These are phyloP conservation scores for Xenosphaeropsis pyriputrescens DNA, from an alignment of 2,329 filamentous ascomycete genomes.

Conservation along the genomic window DNA sequence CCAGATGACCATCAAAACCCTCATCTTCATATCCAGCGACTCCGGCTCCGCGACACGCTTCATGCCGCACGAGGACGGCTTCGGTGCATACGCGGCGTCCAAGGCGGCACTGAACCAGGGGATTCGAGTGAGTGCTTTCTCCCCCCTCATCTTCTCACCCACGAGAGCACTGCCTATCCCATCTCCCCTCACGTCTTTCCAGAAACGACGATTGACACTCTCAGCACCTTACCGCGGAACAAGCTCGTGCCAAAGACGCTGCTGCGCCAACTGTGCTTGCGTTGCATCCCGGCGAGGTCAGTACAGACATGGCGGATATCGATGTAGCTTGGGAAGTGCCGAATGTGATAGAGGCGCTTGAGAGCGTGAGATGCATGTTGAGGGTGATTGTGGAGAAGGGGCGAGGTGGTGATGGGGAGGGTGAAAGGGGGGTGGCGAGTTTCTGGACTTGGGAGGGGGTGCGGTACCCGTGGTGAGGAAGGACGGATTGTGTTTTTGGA, in stretches of 20 bases:
- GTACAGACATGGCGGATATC: neutral
- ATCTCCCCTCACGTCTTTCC: neutral
- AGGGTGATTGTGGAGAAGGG: neutral
- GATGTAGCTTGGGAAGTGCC: neutral
- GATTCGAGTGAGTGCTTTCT: slow-evolving; percentile 22
- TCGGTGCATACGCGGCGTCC: slow-evolving; percentile 39
- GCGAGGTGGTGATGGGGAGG: neutral
- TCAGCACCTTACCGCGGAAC: neutral
- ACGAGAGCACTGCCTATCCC: neutral
- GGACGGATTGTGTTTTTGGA: too few species aligned
- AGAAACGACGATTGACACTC: slow-evolving; percentile 13
- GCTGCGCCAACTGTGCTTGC: slow-evolving; percentile 30
- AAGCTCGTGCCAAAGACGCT: too few species aligned
- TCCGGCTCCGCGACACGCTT: slow-evolving; percentile 35
- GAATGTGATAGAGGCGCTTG: neutral
- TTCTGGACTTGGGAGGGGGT: neutral
- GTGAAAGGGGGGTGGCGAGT: neutral
- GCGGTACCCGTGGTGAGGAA: neutral
- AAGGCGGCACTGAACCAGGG: slow-evolving; percentile 43
- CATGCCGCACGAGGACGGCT: slow-evolving; percentile 38
- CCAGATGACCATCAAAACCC: slow-evolving; percentile 16
- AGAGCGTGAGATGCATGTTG: neutral
- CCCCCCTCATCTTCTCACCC: slow-evolving; percentile 10
- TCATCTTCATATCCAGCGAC: slow-evolving; percentile 42
- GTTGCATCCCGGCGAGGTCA: slow-evolving; percentile 41